A percentile compares a stretch with the other conserved stretches of the same genome.
These are phyloP conservation scores for Penicillium occitanis DNA, from an alignment of 2,329 filamentous ascomycete genomes.

Conservation along the genomic window DNA sequence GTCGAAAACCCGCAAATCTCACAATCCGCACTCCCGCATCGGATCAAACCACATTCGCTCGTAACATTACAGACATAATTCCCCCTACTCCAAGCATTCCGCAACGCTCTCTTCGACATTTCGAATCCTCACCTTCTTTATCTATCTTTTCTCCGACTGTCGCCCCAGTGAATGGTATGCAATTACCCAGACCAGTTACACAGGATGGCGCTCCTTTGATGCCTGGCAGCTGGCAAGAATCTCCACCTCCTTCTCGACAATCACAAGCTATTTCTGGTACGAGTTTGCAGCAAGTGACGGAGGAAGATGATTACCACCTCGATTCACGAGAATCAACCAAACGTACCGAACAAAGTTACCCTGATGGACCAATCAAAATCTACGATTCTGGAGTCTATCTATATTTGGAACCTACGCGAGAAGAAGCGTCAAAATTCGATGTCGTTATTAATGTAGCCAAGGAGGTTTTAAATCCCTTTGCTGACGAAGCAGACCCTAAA, in stretches of 20 bases:
- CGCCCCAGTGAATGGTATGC: slow-evolving; percentile 53
- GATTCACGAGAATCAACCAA: slow-evolving; percentile 58
- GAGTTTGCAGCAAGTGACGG: slow-evolving; percentile 44
- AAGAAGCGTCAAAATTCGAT: slow-evolving; percentile 61
- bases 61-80: slow-evolving; percentile 51
- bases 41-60: slow-evolving; percentile 49
- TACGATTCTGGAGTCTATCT: slow-evolving; percentile 63
- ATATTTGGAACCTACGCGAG: slow-evolving; percentile 61
- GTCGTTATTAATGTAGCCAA: slow-evolving; percentile 66
- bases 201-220: slow-evolving; percentile 33
- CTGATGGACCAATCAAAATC: slow-evolving; percentile 63
- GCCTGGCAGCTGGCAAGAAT: slow-evolving; percentile 33
- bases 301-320: slow-evolving; percentile 52
- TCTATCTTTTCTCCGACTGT: slow-evolving; percentile 53
- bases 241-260: slow-evolving; percentile 26
- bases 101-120: slow-evolving; percentile 57
- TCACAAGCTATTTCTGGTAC: slow-evolving; percentile 24
- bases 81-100: slow-evolving; percentile 54
- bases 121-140: slow-evolving; percentile 62
- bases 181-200: slow-evolving; percentile 45
- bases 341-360: slow-evolving; percentile 63
- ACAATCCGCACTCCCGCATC: slow-evolving; percentile 59
- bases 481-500: slow-evolving; percentile 28
- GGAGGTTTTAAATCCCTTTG: slow-evolving; percentile 63
- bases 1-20: slow-evolving; percentile 59